These are phyloP conservation scores for Juncus inflexus DNA, from an alignment of 176 grass and related monocot species.

Conservation along the genomic window DNA sequence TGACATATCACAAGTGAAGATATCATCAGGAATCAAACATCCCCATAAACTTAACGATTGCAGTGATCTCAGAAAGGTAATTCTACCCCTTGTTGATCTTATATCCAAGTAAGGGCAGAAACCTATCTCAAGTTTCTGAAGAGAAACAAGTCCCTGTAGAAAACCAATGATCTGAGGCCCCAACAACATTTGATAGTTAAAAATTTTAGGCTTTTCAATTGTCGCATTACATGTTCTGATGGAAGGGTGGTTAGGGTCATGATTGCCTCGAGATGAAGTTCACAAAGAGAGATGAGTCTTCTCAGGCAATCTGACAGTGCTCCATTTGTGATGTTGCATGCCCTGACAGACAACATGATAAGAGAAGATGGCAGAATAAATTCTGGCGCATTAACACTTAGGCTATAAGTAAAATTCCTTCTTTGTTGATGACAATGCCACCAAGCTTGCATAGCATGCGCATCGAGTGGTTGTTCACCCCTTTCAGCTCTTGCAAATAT, in stretches of 20 bases:
- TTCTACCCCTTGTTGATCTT: background rate
- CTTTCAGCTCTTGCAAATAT: background rate
- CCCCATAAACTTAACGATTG: background rate
- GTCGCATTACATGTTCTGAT: background rate
- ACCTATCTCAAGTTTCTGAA: background rate
- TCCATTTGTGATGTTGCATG: conserved; percentile 9
- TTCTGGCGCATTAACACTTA: background rate
- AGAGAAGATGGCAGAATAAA: background rate
- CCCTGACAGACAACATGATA: background rate
- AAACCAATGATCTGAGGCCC: background rate
- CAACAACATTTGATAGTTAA: background rate
- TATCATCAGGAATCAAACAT: background rate
- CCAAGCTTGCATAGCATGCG: background rate
- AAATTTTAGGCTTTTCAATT: background rate
- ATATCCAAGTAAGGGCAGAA: background rate
- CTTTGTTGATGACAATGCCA: background rate
- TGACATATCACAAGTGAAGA: background rate
- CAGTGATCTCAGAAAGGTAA: background rate
- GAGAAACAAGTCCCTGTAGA: background rate
- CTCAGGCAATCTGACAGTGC: background rate
- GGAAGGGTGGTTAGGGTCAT: background rate
- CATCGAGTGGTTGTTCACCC: background rate
- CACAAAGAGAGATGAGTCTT: background rate
- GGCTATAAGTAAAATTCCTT: background rate
- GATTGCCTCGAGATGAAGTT: background rate